A percentile compares a stretch with the other conserved stretches of the same genome.
These are phyloP conservation scores for Xylariaceae sp. DNA, from an alignment of 2,329 filamentous ascomycete species.

Conservation along the genomic window DNA sequence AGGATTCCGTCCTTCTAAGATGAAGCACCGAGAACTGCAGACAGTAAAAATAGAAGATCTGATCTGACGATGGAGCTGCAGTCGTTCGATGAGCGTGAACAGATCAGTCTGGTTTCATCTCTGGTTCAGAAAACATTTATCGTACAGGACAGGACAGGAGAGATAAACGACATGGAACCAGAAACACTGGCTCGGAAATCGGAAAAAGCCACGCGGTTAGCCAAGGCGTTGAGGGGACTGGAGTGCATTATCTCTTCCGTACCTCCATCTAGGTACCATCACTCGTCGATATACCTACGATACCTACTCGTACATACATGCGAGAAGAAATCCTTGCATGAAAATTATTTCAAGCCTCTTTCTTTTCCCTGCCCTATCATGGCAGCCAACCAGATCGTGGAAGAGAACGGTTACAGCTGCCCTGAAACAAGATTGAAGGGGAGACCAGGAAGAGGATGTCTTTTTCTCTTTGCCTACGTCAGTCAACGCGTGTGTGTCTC, in stretches of 20 bases:
- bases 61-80: not conserved
- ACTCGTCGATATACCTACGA: not conserved
- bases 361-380: not conserved
- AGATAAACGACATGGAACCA: not conserved
- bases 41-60: not conserved
- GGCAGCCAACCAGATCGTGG: slow-evolving; percentile 10
- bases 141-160: not conserved
- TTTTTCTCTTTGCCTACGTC: not conserved
- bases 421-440: slow-evolving; percentile 14
- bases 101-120: not conserved
- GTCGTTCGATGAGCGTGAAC: no score
- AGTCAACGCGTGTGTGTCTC: not conserved
- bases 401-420: slow-evolving; percentile 3
- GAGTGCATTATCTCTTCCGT: slow-evolving; percentile 10
- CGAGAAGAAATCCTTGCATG: not conserved
- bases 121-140: not conserved
- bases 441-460: not conserved
- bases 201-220: slow-evolving; percentile 9
- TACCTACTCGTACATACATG: not conserved
- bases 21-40: not conserved
- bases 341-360: slow-evolving; percentile 1
- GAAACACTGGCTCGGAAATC: slow-evolving; percentile 5
- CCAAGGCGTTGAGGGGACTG: slow-evolving; percentile 15
- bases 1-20: not conserved
- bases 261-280: no score